A percentile compares a stretch with the other conserved stretches of the same genome.
phyloP scores from a whole-genome alignment of 176 grass and related monocot genomes.

The Carex parvula region DNA sequence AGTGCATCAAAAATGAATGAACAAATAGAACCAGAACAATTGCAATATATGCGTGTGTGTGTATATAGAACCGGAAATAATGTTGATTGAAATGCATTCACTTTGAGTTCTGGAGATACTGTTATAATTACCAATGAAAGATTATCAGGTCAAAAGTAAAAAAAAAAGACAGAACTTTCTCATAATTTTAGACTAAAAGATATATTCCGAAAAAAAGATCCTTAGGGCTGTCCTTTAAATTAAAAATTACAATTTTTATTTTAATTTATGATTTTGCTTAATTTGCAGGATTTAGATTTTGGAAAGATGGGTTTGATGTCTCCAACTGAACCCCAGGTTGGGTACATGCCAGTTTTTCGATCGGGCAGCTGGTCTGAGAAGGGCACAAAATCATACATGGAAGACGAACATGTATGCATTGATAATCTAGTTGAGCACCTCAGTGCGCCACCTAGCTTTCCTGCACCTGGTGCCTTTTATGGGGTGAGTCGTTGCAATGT shows the following conservation, averaged over 20 bases:
- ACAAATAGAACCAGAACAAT: neutral
- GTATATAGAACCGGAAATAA: neutral
- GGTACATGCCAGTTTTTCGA: slow-evolving; percentile 69
- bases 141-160: neutral
- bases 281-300: slow-evolving; percentile 56
- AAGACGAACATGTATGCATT: slow-evolving; percentile 84
- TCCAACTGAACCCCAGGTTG: slow-evolving; percentile 38
- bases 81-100: neutral
- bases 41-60: too few species aligned
- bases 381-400: slow-evolving; percentile 74
- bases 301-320: slow-evolving; percentile 64
- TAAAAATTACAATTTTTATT: neutral
- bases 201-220: neutral
- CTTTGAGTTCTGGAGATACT: neutral
- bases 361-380: slow-evolving; percentile 76
- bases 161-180: neutral
- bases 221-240: neutral
- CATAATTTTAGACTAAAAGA: neutral
- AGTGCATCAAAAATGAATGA: neutral
- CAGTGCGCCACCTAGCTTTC: slow-evolving; percentile 23
- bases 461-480: slow-evolving; percentile 82
- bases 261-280: slow-evolving; percentile 3
- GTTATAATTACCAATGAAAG: neutral
- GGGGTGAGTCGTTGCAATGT: slow-evolving; percentile 48
- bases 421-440: slow-evolving; percentile 75